Evolutionary conservation across 805 yeast species (phyloP), one percentile per base, ranked within the genome.

Genomic region (Wickerhamiella dianesei): DNA sequence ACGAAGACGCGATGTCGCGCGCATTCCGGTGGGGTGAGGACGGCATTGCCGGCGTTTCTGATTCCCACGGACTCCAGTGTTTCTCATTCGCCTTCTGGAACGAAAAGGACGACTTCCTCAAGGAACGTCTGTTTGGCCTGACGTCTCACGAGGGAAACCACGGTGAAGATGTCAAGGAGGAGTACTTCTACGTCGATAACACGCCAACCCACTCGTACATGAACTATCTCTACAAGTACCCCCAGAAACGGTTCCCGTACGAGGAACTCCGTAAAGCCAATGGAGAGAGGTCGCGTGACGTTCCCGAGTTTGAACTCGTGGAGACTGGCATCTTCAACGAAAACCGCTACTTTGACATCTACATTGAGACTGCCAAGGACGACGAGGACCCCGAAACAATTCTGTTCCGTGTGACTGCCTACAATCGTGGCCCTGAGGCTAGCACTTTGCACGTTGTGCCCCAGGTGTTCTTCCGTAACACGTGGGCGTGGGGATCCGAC

Each of bases 21-120:
- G 76, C 84, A 13, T 87, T 82, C 62, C 71, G 96, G 40, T 87
- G 96, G 96, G 95, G 95, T 39, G 96, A 88, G 63, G 96, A 87
- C 61, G 96, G 96, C 2, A 67, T 87, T 55, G 94, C 89, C 9
- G 96, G 96, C 44, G 80, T 84, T 18, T 75, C 83, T 51, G 96
- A 87, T 61, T 76, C 82, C 51, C 86, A 82, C 59, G 95, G 84
- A 59, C 64, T 75, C 54, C 67, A 84, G 29, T 80, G 89, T 61
- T 63, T 84, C 55, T 74, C 82, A n/a, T 70, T 87, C 69, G 95
- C 88, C 2, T 69, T 88, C 50, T 87, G 96, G 96, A 87, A 87
- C 66, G 95, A 83, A 54, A 70, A 84, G 55, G 96, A 87, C 64
- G 79, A 76, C 40, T 75, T 85, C 55, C 71, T 87, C 62, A 87